Percentiles rank a stretch among this genome's conserved stretches.
These are phyloP conservation scores for Botrytis hyacinthi DNA, from an alignment of 2,329 filamentous ascomycete genomes.

Conservation along the genomic window DNA sequence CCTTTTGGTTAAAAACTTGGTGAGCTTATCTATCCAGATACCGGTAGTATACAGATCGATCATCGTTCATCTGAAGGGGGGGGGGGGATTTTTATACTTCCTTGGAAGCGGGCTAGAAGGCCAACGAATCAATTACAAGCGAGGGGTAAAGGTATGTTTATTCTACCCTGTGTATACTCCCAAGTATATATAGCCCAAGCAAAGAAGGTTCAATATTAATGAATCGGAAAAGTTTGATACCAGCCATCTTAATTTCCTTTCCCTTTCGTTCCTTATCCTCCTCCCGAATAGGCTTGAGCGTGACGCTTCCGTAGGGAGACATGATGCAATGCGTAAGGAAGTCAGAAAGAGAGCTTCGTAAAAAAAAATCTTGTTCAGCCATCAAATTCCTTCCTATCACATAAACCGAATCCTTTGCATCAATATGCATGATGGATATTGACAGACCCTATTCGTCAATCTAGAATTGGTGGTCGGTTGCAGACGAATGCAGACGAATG, in stretches of 20 bases:
- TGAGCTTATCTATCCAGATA: background rate
- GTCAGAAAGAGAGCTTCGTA: background rate
- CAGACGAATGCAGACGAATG: background rate
- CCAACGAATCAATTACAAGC: background rate
- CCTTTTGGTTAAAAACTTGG: background rate
- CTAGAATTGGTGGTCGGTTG: background rate
- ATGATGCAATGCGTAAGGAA: slow-evolving; percentile 9
- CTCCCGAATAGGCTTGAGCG: background rate
- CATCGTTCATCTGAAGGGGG: background rate
- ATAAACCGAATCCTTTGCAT: background rate
- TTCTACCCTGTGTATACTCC: background rate
- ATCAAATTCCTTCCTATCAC: slow-evolving; percentile 1
- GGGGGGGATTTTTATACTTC: background rate
- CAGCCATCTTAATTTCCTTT: slow-evolving; percentile 7
- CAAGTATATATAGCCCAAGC: background rate
- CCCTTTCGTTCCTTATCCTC: background rate
- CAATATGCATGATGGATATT: background rate
- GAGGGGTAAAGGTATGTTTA: background rate
- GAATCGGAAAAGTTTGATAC: background rate
- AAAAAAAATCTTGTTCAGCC: background rate
- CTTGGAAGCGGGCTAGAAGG: background rate
- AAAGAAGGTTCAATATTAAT: background rate
- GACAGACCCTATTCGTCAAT: background rate
- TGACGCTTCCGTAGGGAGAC: background rate
- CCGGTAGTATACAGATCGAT: background rate